phyloP scores from a whole-genome alignment of 1,139 yeast genomes.

The Blastobotrys malaysiensis region DNA sequence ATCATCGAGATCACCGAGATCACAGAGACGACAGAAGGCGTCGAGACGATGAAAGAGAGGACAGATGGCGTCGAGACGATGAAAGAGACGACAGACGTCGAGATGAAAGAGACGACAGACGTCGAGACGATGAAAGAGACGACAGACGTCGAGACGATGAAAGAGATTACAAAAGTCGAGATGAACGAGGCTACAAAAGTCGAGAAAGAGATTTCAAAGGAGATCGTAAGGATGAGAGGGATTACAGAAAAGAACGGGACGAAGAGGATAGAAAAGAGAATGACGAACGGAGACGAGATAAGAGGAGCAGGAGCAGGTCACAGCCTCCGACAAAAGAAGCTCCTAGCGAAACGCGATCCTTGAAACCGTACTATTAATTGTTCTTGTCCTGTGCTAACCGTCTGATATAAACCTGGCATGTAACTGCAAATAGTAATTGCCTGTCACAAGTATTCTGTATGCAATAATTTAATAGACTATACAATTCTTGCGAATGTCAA shows the following conservation, averaged over 20 bases:
- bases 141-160: neutral
- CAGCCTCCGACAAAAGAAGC: neutral
- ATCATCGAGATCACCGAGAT: neutral
- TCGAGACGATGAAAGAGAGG: neutral
- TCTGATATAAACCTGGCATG: neutral
- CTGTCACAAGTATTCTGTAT: neutral
- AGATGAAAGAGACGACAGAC: neutral
- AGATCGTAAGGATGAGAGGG: neutral
- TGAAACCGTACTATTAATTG: conserved; percentile 2
- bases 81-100: neutral
- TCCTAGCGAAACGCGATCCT: neutral
- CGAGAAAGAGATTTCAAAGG: neutral
- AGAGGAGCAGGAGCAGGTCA: neutral
- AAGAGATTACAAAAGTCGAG: neutral
- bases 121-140: neutral
- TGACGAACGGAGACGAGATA: neutral
- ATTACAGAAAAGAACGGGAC: no score
- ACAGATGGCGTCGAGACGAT: no score
- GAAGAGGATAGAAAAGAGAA: no score
- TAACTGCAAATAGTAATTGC: neutral
- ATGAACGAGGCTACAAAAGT: neutral
- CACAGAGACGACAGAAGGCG: neutral
- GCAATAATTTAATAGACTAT: conserved; percentile 5
- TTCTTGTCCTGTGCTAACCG: neutral
- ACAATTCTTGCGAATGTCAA: conserved; percentile 8